Evolutionary conservation across 2,329 filamentous ascomycete genomes (phyloP).

Genomic region (Thelonectria discophora): DNA sequence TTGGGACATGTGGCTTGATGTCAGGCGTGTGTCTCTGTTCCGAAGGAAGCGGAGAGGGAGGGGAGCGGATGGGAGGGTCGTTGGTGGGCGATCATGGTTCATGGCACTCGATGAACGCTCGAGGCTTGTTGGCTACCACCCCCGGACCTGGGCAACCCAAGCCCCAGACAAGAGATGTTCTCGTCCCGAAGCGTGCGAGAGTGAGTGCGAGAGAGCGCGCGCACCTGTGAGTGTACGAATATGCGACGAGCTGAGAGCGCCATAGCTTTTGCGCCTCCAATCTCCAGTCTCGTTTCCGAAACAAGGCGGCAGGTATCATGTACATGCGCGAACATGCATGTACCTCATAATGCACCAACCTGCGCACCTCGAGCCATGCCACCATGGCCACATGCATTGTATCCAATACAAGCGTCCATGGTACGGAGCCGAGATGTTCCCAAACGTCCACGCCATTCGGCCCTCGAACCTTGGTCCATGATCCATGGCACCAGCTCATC

Average conservation of each 20-base stretch:
- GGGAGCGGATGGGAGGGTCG: conserved; percentile 13
- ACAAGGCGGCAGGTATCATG: conserved; percentile 8
- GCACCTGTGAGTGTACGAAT: not conserved
- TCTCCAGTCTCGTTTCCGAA: conserved; percentile 7
- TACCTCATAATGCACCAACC: conserved; percentile 12
- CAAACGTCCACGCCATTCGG: conserved; percentile 8
- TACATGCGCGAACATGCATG: conserved; percentile 18
- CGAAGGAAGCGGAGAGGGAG: conserved; percentile 10
- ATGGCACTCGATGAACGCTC: conserved; percentile 39
- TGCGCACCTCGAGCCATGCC: not conserved
- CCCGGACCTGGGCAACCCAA: conserved; percentile 16
- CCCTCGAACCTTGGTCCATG: conserved; percentile 22
- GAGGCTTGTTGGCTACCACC: conserved; percentile 26
- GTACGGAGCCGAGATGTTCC: not conserved
- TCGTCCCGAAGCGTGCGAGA: not conserved
- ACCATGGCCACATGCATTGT: conserved; percentile 7
- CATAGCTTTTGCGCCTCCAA: conserved; percentile 11
- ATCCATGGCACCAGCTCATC: conserved; percentile 31
- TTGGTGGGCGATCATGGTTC: conserved; percentile 39
- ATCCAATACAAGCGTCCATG: not conserved
- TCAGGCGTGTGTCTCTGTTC: conserved; percentile 8
- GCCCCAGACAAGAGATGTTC: conserved; percentile 16
- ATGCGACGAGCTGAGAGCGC: conserved; percentile 2
- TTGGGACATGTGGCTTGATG: conserved; percentile 30
- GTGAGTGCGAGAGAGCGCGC: not conserved